Evolutionary conservation across 257 asterid genomes (phyloP).

Genomic region (Voacanga thouarsii): DNA sequence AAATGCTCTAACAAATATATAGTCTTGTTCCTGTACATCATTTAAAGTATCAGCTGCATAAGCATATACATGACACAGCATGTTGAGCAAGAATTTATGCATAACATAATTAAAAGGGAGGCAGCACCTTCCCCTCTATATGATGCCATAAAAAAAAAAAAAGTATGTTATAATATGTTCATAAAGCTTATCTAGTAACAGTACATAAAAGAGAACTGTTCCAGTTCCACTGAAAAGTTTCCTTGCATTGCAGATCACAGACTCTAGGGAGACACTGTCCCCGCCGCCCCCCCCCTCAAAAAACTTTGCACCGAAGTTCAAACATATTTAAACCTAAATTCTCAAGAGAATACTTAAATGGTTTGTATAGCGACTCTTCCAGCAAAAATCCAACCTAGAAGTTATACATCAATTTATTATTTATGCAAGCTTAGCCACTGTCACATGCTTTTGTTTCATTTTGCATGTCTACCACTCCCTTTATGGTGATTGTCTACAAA

Average conservation of each 20-base stretch:
- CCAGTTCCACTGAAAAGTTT: not conserved
- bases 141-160: not conserved
- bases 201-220: not conserved
- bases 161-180: not conserved
- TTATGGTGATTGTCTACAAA: not conserved
- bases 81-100: not conserved
- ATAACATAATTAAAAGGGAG: not conserved
- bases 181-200: not conserved
- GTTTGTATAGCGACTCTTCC: not conserved
- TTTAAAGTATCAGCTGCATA: not conserved
- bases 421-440: not conserved
- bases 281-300: not conserved
- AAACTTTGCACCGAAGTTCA: not conserved
- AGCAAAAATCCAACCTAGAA: not conserved
- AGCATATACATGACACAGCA: not conserved
- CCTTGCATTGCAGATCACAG: not conserved
- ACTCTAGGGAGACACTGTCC: not conserved
- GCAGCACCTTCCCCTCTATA: not conserved
- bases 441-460: not conserved
- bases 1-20: slow-evolving; percentile 69
- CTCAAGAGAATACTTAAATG: not conserved
- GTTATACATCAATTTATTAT: too few species aligned
- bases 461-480: not conserved
- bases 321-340: not conserved
- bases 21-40: slow-evolving; percentile 76